Percentiles rank a stretch among this genome's conserved stretches.
These are phyloP conservation scores for Phytopythium aichiense DNA, from an alignment of 352 stramenopile genomes.

Conservation along the genomic window DNA sequence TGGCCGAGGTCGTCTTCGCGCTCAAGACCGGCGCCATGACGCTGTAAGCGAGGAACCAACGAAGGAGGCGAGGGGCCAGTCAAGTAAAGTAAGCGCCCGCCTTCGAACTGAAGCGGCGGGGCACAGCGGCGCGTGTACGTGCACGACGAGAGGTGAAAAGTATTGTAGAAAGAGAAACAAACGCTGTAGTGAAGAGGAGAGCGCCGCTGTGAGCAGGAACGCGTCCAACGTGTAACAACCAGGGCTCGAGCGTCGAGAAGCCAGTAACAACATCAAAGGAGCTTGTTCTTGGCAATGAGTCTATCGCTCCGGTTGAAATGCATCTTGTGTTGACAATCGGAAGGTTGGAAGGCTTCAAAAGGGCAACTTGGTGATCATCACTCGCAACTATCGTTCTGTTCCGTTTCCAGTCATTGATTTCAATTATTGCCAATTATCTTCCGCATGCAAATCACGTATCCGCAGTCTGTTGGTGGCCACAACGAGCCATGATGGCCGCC, in stretches of 20 bases:
- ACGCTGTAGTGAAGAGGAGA: background rate
- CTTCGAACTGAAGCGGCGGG: background rate
- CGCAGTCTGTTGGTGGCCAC: background rate
- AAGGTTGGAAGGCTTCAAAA: background rate
- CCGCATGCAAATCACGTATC: background rate
- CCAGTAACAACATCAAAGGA: background rate
- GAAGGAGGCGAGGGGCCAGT: background rate
- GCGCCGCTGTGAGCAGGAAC: background rate
- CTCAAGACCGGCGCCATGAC: constrained; percentile 57
- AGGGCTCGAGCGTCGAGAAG: background rate
- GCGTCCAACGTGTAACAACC: background rate
- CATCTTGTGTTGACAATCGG: too few species aligned
- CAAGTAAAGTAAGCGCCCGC: constrained; percentile 2
- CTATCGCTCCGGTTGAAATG: too few species aligned
- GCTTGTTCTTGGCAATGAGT: too few species aligned
- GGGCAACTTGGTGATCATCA: background rate
- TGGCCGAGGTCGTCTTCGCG: constrained; percentile 54
- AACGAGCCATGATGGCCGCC: background rate
- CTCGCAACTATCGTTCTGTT: background rate
- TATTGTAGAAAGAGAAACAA: constrained; percentile 6
- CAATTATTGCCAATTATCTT: background rate
- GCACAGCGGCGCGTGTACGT: background rate
- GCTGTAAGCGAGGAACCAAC: constrained; percentile 23
- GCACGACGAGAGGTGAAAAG: background rate
- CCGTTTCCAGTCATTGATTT: background rate